Conservation (phyloP, 768 basidiomycete genomes). For the Dacryopinax spathularia region DNA sequence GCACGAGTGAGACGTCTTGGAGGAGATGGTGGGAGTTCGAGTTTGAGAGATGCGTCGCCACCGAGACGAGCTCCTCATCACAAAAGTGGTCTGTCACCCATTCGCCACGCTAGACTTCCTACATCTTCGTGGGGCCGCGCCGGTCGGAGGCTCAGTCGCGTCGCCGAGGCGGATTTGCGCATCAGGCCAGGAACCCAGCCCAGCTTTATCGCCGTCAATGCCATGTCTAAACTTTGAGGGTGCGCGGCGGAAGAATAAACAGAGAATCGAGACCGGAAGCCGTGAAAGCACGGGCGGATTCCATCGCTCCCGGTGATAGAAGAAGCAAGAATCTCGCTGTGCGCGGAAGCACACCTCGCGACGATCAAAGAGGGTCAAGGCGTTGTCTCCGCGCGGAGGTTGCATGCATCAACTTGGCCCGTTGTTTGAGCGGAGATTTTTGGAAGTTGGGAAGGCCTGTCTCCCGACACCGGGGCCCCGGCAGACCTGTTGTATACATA, state of each 20-base stretch:
- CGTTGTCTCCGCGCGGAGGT: slow-evolving; percentile 1
- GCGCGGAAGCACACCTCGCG: not conserved
- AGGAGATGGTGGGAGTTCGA: not conserved
- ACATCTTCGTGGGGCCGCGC: not conserved
- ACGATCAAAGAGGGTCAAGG: slow-evolving; percentile 3
- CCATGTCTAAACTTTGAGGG: not conserved
- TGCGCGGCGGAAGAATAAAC: not conserved
- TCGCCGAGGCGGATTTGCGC: not conserved
- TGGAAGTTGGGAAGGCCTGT: too few species aligned
- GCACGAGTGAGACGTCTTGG: too few species aligned
- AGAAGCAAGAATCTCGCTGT: slow-evolving; percentile 1
- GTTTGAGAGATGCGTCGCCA: not conserved
- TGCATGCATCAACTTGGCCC: not conserved
- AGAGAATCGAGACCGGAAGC: not conserved
- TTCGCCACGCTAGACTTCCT: not conserved
- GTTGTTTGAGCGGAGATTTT: too few species aligned
- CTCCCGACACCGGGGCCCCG: too few species aligned
- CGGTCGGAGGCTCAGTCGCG: not conserved
- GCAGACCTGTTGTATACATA: too few species aligned
- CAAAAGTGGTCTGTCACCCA: not conserved
- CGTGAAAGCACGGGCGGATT: not conserved
- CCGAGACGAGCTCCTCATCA: not conserved
- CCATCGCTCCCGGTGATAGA: not conserved
- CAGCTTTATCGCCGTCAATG: not conserved
- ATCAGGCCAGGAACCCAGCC: not conserved